phyloP scores from a whole-genome alignment of 1,284 basidiomycete genomes.

The Erythrobasidium hasegawianum region DNA sequence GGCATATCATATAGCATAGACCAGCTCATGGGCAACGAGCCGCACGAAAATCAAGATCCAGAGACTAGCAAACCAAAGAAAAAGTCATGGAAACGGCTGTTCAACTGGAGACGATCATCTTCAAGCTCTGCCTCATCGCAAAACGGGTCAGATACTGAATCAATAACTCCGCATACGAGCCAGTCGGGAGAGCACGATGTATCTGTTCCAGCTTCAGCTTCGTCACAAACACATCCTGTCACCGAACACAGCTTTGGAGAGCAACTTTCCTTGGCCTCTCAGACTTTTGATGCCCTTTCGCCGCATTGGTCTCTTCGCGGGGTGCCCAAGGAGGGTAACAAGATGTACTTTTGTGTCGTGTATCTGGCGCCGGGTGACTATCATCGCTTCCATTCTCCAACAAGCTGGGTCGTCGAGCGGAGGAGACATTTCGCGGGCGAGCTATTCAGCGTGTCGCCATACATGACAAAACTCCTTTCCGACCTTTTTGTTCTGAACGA shows the following conservation, averaged over 20 bases:
- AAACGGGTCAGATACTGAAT: conserved; percentile 35
- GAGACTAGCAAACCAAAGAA: background rate
- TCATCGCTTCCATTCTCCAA: conserved; percentile 93
- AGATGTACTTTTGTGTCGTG: conserved; percentile 87
- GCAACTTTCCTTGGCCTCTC: conserved; percentile 31
- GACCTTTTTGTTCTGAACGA: conserved; percentile 97
- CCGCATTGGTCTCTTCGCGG: conserved; percentile 47
- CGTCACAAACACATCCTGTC: background rate
- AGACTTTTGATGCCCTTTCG: conserved; percentile 47
- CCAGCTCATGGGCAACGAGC: conserved; percentile 56
- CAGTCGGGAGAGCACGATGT: background rate
- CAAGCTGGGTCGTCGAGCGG: conserved; percentile 95
- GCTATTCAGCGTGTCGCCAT: conserved; percentile 93
- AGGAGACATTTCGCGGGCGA: conserved; percentile 90
- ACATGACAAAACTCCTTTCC: conserved; percentile 84
- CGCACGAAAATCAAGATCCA: conserved; percentile 27
- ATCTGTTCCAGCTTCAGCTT: background rate
- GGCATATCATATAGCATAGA: conserved; percentile 92
- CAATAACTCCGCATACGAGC: background rate
- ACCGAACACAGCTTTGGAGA: conserved; percentile 20
- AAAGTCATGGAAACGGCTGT: conserved; percentile 7
- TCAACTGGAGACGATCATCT: conserved; percentile 4
- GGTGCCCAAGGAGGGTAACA: conserved; percentile 61
- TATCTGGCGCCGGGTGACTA: conserved; percentile 99
- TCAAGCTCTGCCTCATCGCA: conserved; percentile 19